Evolutionary conservation across 805 yeast species (phyloP), one percentile per base, ranked within the genome.

Genomic region (Ogataea allantospora): DNA sequence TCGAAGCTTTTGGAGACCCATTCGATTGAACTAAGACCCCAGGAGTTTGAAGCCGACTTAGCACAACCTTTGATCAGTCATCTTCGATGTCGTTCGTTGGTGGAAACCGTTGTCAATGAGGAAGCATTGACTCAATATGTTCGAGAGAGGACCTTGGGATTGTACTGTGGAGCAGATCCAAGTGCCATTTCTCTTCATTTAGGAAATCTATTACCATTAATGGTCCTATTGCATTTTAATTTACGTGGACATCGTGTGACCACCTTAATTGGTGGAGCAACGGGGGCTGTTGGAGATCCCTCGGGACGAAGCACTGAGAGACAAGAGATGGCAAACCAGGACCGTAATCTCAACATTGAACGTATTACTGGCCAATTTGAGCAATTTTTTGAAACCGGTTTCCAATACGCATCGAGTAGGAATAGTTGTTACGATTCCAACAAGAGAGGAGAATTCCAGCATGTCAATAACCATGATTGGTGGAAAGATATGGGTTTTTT

Each of bases 141-240:
- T 6, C 47, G 47, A 6, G 34, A 52, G 7, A 48, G 60, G 23
- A 71, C 68, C 47, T 51, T 84, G 9, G 78, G 80, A 7, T 60
- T 88, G 6, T 91, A 91, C 60, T 83, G 95, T 59, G 99, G 99
- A 8, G 97, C 96, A 0, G 99, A 93, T 56, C 99, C 99, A 1
- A 81, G 96, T 0, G 98, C 98, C 1, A 67, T 57, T 32, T 88
- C 97, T 0, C 66, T 93, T 11, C 99, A 93, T 63, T 63, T 93
- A 48, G 99, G 99, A 3, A 93, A 93, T 53, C 64, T 93, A 35
- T 67, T 93, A 21, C 99, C 99, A 0, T 62, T 93, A 46, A 77
- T 93, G 81, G 77, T 87, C 2, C 63, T 91, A 30, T 65, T 93
- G 29, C 96, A 93, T 60, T 88, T 88, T 60, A 78, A 78, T 45